Evolutionary conservation across 2,329 filamentous ascomycete genomes (phyloP), one percentile per base, ranked within the genome.

Genomic region (Herpotrichia juniperi): DNA sequence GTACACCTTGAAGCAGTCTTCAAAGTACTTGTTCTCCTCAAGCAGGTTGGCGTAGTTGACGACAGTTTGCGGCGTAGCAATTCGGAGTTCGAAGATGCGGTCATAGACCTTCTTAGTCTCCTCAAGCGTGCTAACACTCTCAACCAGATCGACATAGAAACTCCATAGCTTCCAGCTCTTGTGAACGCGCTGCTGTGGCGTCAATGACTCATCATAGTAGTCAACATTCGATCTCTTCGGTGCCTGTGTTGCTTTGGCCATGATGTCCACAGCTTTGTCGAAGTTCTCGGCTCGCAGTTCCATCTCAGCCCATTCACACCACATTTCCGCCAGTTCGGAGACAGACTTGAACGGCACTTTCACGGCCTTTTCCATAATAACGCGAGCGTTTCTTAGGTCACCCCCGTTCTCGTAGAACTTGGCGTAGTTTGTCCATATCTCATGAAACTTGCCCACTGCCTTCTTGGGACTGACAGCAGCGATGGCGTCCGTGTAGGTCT

Each of bases 141-240:
- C 94, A 2, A 99, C 93, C 1, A 99, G 84, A 72, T 99, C 94
- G 34, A 99, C 93, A 66, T 99, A 99, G 79, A 99, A 99, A 75
- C 92, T 96, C 94, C 94, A 99, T 10, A 99, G 78, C 74, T 97
- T 99, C 94, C 94, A 99, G 71, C 91, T 96, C 81, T 99, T 99
- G 78, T 99, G 94, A 2, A 99, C 90, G 57, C 96, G 86, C 77
- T 97, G 94, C 72, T 99, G 94, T 3, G 94, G 93, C 1, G 91
- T 92, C 6, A 99, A 79, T 0, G 85, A 91, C 71, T 99, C 96
- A 71, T 99, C 94, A 68, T 97, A 99, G 72, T 97, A 99, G 77
- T 99, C 94, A n/a, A 99, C 92, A 2, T 87, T 96, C n/a, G 93
- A 97, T 59, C 91, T 82, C 75, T 97, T 97, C 0, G 94, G 93